Base-by-base conservation (phyloP, 768 basidiomycete genomes). In the Chiua virens region DNA sequence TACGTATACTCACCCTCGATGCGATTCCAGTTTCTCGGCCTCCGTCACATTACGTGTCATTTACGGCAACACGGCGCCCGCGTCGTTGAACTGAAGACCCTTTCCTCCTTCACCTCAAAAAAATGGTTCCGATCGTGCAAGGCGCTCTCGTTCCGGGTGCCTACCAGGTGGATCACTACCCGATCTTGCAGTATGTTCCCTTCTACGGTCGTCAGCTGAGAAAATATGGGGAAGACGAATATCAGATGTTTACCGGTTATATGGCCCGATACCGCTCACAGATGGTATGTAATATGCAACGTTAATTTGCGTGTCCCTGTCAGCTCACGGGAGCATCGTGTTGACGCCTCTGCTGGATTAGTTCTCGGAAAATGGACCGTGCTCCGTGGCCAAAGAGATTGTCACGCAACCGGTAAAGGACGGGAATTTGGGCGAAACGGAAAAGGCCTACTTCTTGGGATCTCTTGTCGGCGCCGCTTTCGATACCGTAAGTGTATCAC, bases 401-500 rank as follows among this genome's bases (percentile, higher is more conserved):
- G 58, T 83, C 4, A 77, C 79, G 35, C 73, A 71, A 2, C 78
- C 45, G 8, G 60, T 81, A 47, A 56, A 60, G 0, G 77, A 80
- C 35, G 74, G 79, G 13, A 75, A 75, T 10, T 67, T 85, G 3
- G 73, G 75, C 7, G 75, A 79, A 49, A 65, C 74, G 17, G 82
- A 86, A 53, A 74, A 73, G 0, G 77, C 83, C 0, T 86, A 81
- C 62, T 74, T 86, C 20, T 76, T 79, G 2, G 83, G 83, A 3
- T 77, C 78, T 11, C 78, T 86, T 66, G 81, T 83, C 42, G 83
- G 83, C 21, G 83, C 84, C n/a, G 82, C 83, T 0, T 77, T 79
- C 1, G 83, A 84, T 51, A 83, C 83, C 8, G 72, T 70, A 43
- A 34, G 65, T 53, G 22, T 20, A 21, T 15, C 30, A 42, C 13